Base-by-base conservation (phyloP, 108 stramenopile species). In the Phaeodactylum tricornutum region DNA sequence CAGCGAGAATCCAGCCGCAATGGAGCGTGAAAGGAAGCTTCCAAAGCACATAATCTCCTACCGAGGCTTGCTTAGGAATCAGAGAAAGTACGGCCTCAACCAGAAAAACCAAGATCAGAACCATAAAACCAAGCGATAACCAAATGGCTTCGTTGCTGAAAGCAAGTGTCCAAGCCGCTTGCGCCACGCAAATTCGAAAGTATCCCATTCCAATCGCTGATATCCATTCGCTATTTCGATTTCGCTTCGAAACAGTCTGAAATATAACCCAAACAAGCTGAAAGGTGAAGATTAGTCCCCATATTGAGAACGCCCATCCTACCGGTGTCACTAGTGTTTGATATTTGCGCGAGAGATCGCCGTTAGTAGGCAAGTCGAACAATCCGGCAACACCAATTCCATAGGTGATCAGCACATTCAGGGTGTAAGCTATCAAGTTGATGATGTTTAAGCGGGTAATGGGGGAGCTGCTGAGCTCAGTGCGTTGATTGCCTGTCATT, bases 21-120 rank as follows among this genome's bases (percentile, higher is more conserved):
- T 92, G 89, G 27, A 86, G 62, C n/a, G 65, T 49, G 59, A 92
- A 87, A 3, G 84, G 84, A 54, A 92, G 84, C 36, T 79, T 61
- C 27, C 81, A 49, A 0, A 79, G n/a, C 73, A 50, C 12, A 46
- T 68, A 85, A 43, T 75, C 66, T 34, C 17, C 23, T 3, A 63
- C 17, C 2, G 29, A 29, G 9, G 25, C 28, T 7, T 21, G 22
- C 17, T 4, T 14, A 15, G 8, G 15, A 43, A 7, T 47, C 32
- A 34, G 14, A 29, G 49, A 38, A 29, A 26, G 27, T 20, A 14
- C 52, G 40, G 42, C 60, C 17, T 27, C n/a, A 29, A 29, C 23
- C 33, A 80, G 50, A 5, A 66, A 70, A n/a, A 37, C 24, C 30
- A 71, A 62, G 33, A 89, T 65, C 0, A 50, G 38, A 0, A 82